A percentile compares a stretch with the other conserved stretches of the same genome.
Conservation (phyloP, 2,329 filamentous ascomycete genomes). For the Xylariomycetidae sp. region DNA sequence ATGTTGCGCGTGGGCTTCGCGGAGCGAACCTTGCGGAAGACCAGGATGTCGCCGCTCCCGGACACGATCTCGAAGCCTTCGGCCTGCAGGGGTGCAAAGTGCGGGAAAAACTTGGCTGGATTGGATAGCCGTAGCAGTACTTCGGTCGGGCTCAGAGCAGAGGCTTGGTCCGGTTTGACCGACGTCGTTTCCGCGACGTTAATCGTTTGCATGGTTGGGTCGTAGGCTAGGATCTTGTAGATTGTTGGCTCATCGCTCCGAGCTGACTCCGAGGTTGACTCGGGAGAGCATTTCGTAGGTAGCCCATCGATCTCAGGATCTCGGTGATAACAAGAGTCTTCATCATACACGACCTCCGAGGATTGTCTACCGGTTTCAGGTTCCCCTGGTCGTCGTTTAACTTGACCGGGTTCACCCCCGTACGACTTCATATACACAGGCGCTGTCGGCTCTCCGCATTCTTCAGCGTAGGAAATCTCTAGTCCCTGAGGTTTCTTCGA, state of each 20-base stretch:
- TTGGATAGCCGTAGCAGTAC: slow-evolving; percentile 55
- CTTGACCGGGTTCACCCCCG: slow-evolving; percentile 14
- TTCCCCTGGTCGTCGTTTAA: slow-evolving; percentile 1
- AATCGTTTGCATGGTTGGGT: slow-evolving; percentile 51
- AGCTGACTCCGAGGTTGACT: slow-evolving; percentile 13
- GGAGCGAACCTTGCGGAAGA: slow-evolving; percentile 56
- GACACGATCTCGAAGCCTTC: slow-evolving; percentile 63
- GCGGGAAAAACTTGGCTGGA: slow-evolving; percentile 58
- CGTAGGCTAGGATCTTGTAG: slow-evolving; percentile 64
- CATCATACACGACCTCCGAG: slow-evolving; percentile 1
- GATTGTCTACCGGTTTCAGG: neutral
- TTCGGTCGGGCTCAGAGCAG: slow-evolving; percentile 51
- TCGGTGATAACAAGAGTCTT: slow-evolving; percentile 16
- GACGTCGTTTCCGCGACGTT: slow-evolving; percentile 56
- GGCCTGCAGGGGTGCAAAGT: slow-evolving; percentile 51
- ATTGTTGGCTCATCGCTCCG: slow-evolving; percentile 22
- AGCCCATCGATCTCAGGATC: slow-evolving; percentile 25
- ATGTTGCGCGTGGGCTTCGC: slow-evolving; percentile 8
- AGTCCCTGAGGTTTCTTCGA: slow-evolving; percentile 41
- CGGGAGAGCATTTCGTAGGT: slow-evolving; percentile 4
- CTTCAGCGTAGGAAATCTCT: slow-evolving; percentile 40
- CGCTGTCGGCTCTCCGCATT: slow-evolving; percentile 31
- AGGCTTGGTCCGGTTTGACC: slow-evolving; percentile 39
- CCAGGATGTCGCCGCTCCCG: slow-evolving; percentile 55
- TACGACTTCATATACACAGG: slow-evolving; percentile 32